phyloP scores from a whole-genome alignment of 2,329 filamentous ascomycete species.

The Sphaerulina vaccinii region DNA sequence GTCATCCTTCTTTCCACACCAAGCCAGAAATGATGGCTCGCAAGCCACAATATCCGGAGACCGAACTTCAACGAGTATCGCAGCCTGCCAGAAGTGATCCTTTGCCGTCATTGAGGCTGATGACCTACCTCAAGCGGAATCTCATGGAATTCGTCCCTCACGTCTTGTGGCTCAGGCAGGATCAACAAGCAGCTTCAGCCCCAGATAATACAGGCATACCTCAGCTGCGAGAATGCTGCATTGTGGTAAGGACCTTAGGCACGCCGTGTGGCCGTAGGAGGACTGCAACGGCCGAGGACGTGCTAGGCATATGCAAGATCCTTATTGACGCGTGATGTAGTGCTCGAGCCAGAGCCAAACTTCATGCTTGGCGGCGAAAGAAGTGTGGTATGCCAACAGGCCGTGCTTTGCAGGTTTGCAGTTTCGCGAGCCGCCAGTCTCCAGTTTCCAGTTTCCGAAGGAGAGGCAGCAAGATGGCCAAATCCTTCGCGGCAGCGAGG shows the following conservation, averaged over 20 bases:
- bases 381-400: conserved; percentile 7
- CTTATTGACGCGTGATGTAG: neutral
- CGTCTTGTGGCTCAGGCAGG: conserved; percentile 7
- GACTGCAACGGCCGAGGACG: neutral
- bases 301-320: neutral
- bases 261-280: too few relatives aligned
- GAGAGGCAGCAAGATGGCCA: neutral
- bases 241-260: neutral
- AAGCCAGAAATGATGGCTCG: too few relatives aligned
- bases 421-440: conserved; percentile 10
- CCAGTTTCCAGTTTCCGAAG: conserved; percentile 1
- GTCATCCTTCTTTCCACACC: too few relatives aligned
- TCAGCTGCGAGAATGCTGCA: neutral
- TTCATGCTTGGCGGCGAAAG: neutral
- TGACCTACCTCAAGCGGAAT: too few relatives aligned
- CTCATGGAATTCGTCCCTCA: too few relatives aligned
- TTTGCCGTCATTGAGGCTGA: too few relatives aligned
- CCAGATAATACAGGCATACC: neutral
- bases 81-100: too few relatives aligned
- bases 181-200: neutral
- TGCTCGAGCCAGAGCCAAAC: neutral
- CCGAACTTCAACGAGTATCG: too few relatives aligned
- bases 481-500: neutral
- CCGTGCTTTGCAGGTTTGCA: conserved; percentile 6
- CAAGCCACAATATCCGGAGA: too few relatives aligned